Evolutionary conservation across 192 early-diverging fungal species (phyloP).

Genomic region (Glomus cerebriforme): DNA sequence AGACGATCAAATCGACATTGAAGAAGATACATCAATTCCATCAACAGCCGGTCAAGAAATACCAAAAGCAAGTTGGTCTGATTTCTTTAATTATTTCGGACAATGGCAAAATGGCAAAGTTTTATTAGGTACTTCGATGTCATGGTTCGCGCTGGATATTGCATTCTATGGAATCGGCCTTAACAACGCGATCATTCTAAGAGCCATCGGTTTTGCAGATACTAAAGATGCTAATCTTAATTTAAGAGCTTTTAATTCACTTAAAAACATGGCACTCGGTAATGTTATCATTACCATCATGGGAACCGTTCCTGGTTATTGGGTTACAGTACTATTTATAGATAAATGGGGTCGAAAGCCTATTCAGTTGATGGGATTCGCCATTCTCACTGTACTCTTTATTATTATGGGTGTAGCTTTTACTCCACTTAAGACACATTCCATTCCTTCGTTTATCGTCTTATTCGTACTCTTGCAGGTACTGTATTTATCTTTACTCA

Average conservation of each 20-base stretch:
- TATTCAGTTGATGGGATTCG: slow-evolving; percentile 94
- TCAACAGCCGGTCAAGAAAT: slow-evolving; percentile 26
- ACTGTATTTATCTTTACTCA: no score
- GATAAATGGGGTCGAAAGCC: slow-evolving; percentile 86
- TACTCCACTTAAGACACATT: no score
- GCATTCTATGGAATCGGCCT: slow-evolving; percentile 87
- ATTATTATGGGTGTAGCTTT: slow-evolving; percentile 64
- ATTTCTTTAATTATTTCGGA: slow-evolving; percentile 76
- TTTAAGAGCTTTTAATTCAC: slow-evolving; percentile 43
- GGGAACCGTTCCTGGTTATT: slow-evolving; percentile 94
- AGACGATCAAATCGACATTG: slow-evolving; percentile 20
- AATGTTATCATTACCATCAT: slow-evolving; percentile 88
- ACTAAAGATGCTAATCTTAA: slow-evolving; percentile 46
- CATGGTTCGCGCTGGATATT: slow-evolving; percentile 78
- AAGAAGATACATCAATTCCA: slow-evolving; percentile 38
- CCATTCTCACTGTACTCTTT: slow-evolving; percentile 68
- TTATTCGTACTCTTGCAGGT: no score
- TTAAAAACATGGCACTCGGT: slow-evolving; percentile 65
- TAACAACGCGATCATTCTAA: slow-evolving; percentile 74
- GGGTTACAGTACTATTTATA: slow-evolving; percentile 87
- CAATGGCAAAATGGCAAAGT: slow-evolving; percentile 81
- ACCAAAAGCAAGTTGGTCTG: slow-evolving; percentile 49
- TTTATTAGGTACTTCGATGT: slow-evolving; percentile 71
- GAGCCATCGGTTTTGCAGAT: slow-evolving; percentile 65
- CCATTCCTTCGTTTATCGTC: no score